Evolutionary conservation across 352 stramenopile species (phyloP).

Genomic region (Achlya hypogyna): DNA sequence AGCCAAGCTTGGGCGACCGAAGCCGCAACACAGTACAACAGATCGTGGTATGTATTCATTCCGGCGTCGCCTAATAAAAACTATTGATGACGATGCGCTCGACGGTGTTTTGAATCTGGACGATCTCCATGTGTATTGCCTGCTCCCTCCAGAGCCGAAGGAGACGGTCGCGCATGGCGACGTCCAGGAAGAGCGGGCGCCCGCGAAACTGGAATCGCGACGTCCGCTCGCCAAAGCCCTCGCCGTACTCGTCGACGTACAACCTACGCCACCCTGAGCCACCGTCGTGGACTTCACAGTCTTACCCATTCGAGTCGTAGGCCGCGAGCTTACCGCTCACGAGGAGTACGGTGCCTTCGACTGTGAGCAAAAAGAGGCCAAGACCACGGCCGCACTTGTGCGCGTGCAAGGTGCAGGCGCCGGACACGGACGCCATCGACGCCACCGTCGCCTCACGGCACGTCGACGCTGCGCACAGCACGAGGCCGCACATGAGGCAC

Average conservation of each 20-base stretch:
- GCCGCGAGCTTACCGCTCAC: slow-evolving; percentile 82
- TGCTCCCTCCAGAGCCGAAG: slow-evolving; percentile 69
- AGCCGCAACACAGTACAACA: too few species aligned
- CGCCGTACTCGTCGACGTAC: slow-evolving; percentile 83
- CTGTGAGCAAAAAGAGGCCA: slow-evolving; percentile 72
- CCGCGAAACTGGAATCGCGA: slow-evolving; percentile 65
- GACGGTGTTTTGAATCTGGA: slow-evolving; percentile 85
- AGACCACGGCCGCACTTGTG: slow-evolving; percentile 78
- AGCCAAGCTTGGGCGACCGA: too few species aligned
- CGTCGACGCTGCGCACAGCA: slow-evolving; percentile 74
- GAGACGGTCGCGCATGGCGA: slow-evolving; percentile 54
- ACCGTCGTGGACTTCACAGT: not conserved
- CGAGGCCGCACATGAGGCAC: slow-evolving; percentile 69
- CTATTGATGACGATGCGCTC: slow-evolving; percentile 82
- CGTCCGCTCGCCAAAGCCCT: slow-evolving; percentile 81
- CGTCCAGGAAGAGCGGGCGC: slow-evolving; percentile 69
- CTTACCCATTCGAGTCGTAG: slow-evolving; percentile 29
- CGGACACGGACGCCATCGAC: slow-evolving; percentile 73
- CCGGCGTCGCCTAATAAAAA: slow-evolving; percentile 82
- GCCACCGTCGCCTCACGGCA: slow-evolving; percentile 53
- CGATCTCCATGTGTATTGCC: slow-evolving; percentile 79
- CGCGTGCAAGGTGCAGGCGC: slow-evolving; percentile 72
- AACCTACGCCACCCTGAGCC: slow-evolving; percentile 38
- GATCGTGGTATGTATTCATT: too few species aligned
- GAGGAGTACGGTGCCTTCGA: slow-evolving; percentile 75